phyloP scores from a whole-genome alignment of 345 rosid genomes.

The Camelina neglecta region DNA sequence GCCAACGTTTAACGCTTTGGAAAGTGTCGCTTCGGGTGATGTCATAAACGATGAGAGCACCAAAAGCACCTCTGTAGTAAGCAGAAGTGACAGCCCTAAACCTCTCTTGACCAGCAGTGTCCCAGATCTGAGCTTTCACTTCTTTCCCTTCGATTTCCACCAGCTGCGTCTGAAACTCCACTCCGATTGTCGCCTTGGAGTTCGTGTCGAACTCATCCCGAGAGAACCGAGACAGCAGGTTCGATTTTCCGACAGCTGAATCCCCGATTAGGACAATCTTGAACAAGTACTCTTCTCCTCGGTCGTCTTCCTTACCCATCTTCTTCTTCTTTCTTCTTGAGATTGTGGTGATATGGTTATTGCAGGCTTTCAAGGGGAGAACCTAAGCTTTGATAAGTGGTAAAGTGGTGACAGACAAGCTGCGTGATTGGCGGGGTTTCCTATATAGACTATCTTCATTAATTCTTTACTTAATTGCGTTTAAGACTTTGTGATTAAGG shows the following conservation, averaged over 20 bases:
- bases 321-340: not conserved
- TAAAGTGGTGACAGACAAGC: slow-evolving; percentile 49
- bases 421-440: slow-evolving; percentile 60
- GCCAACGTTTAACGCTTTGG: slow-evolving; percentile 89
- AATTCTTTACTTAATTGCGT: slow-evolving; percentile 14
- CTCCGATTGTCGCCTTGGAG: slow-evolving; percentile 95
- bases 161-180: slow-evolving; percentile 84
- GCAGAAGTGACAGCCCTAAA: slow-evolving; percentile 96
- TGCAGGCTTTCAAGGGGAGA: too few species aligned
- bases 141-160: slow-evolving; percentile 90
- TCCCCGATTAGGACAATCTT: slow-evolving; percentile 94
- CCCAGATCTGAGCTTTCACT: slow-evolving; percentile 98
- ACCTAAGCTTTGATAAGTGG: slow-evolving; percentile 34
- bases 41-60: slow-evolving; percentile 90
- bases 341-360: not conserved
- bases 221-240: slow-evolving; percentile 77
- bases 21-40: slow-evolving; percentile 74
- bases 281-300: slow-evolving; percentile 80
- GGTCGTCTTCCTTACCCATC: slow-evolving; percentile 60
- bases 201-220: slow-evolving; percentile 84
- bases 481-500: not conserved
- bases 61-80: slow-evolving; percentile 93
- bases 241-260: slow-evolving; percentile 95
- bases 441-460: slow-evolving; percentile 3
- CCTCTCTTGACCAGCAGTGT: slow-evolving; percentile 97